Conservation (phyloP, 805 yeast species). For the Saturnispora kantuleensis region DNA sequence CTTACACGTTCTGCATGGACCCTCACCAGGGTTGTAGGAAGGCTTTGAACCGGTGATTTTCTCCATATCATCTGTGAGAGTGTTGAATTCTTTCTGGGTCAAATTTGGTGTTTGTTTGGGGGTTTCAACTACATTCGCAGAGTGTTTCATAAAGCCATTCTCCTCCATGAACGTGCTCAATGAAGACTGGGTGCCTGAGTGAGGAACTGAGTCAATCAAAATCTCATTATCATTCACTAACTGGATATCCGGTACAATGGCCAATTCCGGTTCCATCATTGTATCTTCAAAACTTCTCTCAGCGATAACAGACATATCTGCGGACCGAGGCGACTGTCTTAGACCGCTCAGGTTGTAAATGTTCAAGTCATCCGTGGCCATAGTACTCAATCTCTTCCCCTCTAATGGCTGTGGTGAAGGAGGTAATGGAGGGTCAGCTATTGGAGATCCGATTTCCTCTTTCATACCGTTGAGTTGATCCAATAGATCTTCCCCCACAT, state of each 20-base stretch:
- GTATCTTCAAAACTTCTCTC: conserved; percentile 25
- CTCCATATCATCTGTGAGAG: background rate
- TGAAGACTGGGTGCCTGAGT: too few relatives aligned
- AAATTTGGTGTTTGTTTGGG: conserved; percentile 9
- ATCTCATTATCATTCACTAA: background rate
- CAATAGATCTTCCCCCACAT: conserved; percentile 8
- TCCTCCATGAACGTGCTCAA: background rate
- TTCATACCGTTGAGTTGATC: conserved; percentile 8
- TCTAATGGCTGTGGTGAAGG: background rate
- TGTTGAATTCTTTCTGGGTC: background rate
- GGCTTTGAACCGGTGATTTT: background rate
- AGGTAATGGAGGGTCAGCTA: background rate
- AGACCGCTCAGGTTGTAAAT: conserved; percentile 19
- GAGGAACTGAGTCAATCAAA: too few relatives aligned
- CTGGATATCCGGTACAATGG: conserved; percentile 4
- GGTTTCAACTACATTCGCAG: conserved; percentile 14
- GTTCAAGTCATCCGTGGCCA: conserved; percentile 24
- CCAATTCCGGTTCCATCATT: background rate
- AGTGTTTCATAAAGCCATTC: conserved; percentile 17
- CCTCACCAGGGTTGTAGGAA: conserved; percentile 43
- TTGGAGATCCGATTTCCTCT: background rate
- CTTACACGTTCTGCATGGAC: conserved; percentile 74
- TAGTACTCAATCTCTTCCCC: conserved; percentile 18
- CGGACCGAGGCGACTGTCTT: background rate
- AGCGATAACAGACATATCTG: conserved; percentile 28